Percentiles rank a stretch among this genome's conserved stretches.
Evolutionary conservation across 345 rosid genomes (phyloP).

Genomic region (Gossypium bickii): DNA sequence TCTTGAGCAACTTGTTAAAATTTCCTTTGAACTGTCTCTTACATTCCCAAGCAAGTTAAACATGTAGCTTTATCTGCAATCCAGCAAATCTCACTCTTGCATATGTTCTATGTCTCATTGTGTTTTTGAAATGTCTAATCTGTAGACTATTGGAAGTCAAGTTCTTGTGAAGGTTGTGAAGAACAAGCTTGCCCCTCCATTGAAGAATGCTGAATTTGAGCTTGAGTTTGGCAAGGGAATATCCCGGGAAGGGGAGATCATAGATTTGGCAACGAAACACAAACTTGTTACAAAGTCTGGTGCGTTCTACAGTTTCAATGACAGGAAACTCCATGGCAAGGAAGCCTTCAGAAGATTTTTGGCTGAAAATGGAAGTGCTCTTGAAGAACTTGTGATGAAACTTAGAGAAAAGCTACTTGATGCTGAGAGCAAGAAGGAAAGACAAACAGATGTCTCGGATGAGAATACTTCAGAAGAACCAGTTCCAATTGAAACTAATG

Average conservation of each 20-base stretch:
- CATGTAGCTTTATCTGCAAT: not conserved
- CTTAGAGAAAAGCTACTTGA: conserved; percentile 57
- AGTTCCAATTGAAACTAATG: conserved; percentile 45
- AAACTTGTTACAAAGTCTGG: conserved; percentile 54
- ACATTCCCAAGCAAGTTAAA: conserved; percentile 3
- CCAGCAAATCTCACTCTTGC: not conserved
- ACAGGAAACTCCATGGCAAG: conserved; percentile 59
- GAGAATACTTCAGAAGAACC: conserved; percentile 31
- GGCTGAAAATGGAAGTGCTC: conserved; percentile 35
- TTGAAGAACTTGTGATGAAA: conserved; percentile 58
- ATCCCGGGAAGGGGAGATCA: conserved; percentile 61
- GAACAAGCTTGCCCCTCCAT: conserved; percentile 97
- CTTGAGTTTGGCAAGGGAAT: conserved; percentile 96
- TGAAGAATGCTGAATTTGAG: conserved; percentile 73
- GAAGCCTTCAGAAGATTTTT: conserved; percentile 64
- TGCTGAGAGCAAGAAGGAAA: conserved; percentile 26
- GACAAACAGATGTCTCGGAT: conserved; percentile 26
- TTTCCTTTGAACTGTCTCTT: not conserved
- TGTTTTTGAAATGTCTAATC: conserved; percentile 4
- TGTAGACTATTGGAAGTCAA: conserved; percentile 73
- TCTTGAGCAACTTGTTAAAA: not conserved
- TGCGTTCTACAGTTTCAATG: conserved; percentile 44
- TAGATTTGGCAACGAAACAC: conserved; percentile 65
- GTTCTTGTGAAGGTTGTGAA: conserved; percentile 80
- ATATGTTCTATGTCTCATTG: conserved; percentile 4